Evolutionary conservation across 2,329 filamentous ascomycete species (phyloP), one percentile per base, ranked within the genome.

Genomic region (Botrytis pseudocinerea): DNA sequence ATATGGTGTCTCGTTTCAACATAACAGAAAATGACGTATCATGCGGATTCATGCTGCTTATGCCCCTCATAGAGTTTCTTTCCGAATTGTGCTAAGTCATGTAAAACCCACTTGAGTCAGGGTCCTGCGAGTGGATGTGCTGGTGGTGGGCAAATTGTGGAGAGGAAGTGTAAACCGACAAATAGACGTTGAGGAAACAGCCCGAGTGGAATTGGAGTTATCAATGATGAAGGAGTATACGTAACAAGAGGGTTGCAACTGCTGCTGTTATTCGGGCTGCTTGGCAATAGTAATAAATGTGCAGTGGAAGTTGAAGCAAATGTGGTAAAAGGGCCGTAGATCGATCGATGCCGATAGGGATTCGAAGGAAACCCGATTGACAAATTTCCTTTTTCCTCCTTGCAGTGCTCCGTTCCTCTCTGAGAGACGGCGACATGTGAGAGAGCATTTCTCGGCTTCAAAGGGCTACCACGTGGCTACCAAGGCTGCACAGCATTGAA

Each of bases 171-270:
- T 8, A 57, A 18, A 57, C 14, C 51, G n/a, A 57, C 35, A 48
- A 68, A 68, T 68, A 12, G 32, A 20, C 16, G 12, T 16, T 8
- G 25, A 40, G 25, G 20, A 8, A 25, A 68, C 35, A 14, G 22
- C 42, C 64, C 22, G 32, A 57, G 20, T 54, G 25, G 10, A 40
- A 68, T 42, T 16, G 22, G 2, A 16, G 42, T 42, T 68, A 42
- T 57, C 48, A 68, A 68, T 57, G 65, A 57, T 57, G 48, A 28
- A 54, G 64, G 65, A 57, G 65, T 68, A 12, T 57, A 68, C 18
- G 48, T 68, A 68, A 57, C n/a, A 57, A 54, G 32, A 66, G n/a
- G 46, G 35, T 57, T 22, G 38, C 8, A 32, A n/a, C 35, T 62
- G 16, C 14, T n/a, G 35, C 35, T 62, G 35, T 40, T 62, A 4